These are phyloP conservation scores for Termitomyces bulborhizus DNA, from an alignment of 768 basidiomycete genomes.

Conservation along the genomic window DNA sequence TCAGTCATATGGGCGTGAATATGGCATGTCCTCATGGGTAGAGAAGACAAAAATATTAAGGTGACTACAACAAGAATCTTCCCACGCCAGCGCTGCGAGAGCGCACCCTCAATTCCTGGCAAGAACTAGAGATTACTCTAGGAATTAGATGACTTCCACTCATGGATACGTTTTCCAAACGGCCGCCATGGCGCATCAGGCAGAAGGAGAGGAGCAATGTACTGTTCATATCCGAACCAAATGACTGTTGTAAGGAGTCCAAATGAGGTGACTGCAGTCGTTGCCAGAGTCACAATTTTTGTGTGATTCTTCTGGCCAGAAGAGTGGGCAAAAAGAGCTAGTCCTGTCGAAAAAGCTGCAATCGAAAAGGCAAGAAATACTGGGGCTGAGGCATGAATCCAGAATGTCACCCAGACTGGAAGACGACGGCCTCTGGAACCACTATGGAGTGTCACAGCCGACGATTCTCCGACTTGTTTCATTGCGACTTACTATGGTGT, in stretches of 20 bases:
- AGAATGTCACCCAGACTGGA: slow-evolving; percentile 13
- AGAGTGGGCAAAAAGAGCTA: slow-evolving; percentile 12
- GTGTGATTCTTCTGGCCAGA: slow-evolving; percentile 9
- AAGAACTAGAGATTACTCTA: neutral
- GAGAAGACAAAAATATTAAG: no score
- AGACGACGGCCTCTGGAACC: slow-evolving; percentile 13
- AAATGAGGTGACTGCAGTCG: slow-evolving; percentile 9
- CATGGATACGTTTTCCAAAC: neutral
- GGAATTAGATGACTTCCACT: neutral
- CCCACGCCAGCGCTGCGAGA: no score
- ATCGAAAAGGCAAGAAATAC: slow-evolving; percentile 15
- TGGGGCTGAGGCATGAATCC: slow-evolving; percentile 14
- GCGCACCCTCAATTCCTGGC: no score
- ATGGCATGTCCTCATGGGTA: no score
- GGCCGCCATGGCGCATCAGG: no score
- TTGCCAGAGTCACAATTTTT: slow-evolving; percentile 9
- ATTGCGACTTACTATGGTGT: slow-evolving; percentile 17
- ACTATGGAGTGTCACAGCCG: neutral
- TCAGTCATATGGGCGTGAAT: no score
- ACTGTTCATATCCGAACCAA: no score
- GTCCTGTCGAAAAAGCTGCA: slow-evolving; percentile 9
- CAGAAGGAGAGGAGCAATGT: no score
- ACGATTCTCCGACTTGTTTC: neutral
- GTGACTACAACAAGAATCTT: no score
- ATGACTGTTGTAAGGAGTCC: no score